Base-by-base conservation (phyloP, 1,139 yeast species). In the Suhomyces guaymorum region DNA sequence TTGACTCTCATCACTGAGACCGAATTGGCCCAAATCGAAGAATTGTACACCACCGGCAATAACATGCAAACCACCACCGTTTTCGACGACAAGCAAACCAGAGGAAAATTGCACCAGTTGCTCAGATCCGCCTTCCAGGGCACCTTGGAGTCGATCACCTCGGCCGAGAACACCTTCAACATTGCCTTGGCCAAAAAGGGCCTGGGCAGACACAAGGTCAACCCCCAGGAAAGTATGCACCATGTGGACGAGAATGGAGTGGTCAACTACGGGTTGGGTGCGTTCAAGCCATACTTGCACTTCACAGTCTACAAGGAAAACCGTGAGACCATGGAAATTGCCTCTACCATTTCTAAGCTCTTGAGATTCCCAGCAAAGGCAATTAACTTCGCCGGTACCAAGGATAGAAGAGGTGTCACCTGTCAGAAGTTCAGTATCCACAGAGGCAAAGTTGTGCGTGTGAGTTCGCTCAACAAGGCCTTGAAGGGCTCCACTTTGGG, bases 251-350 rank as follows among this genome's bases (percentile, higher is more conserved):
- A 67, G 30, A 64, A 66, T 39, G 77, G 75, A 2, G 63, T 69
- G 3, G 41, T 74, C 4, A 68, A 71, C 46, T 78, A 75, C 43
- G 78, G 88, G 0, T 67, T 85, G 42, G 96, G 96, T 4, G 78
- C 81, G 11, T 70, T 70, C 42, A 80, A 82, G 49, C 75, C 78
- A 30, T 87, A 65, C 57, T 65, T 92, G 26, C 92, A 85, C 52
- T 85, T 90, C 54, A 79, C 87, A 4, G 69, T 92, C 21, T 90
- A 85, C 66, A 92, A 92, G 58, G 97, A 92, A 55, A 94, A 94
- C 62, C 85, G 92, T 56, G 99, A 92, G 52, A 90, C 99, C 1
- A 89, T 92, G 97, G 97, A 92, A 59, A 90, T 87, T 7, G 94
- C 95, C 1, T 75, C 80, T 18, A 64, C 84, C 22, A 66, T 92